Evolutionary conservation across 2,329 filamentous ascomycete genomes (phyloP), one percentile per base, ranked within the genome.

Genomic region (Penicillium psychrosexuale): DNA sequence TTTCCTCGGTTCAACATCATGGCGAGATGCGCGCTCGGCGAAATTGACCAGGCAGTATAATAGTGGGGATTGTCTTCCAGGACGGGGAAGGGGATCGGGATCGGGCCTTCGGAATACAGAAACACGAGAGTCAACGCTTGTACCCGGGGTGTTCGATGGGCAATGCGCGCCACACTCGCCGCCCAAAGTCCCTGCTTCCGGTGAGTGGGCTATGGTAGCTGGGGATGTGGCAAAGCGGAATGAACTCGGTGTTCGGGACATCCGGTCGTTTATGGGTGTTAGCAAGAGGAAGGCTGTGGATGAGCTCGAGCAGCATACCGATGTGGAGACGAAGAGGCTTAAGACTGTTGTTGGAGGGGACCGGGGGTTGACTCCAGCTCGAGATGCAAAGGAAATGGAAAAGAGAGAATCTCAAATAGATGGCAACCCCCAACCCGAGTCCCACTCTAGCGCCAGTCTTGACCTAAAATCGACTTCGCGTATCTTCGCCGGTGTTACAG

Each of bases 31-130:
- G 13, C 83, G 90, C 39, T 82, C 80, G 42, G 72, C 79, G 51
- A 94, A 93, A 74, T 78, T 96, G 37, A 79, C 81, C 44, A 78
- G 80, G 65, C 91, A 95, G 70, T 90, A 90, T 70, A 75, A 77
- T 22, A 85, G 46, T 83, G 78, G 77, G 55, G 78, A 86, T 48
- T 88, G 87, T 15, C 17, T 62, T n/a, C 51, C 39, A 5, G 17
- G 19, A 11, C 47, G 34, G 12, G 17, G 17, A 22, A 15, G 1
- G n/a, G 27, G 6, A n/a, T 1, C 3, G 5, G 15, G 31, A 40
- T 3, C 17, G 19, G 50, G 27, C 37, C 12, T 22, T 24, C 36
- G 39, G 24, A 42, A 42, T n/a, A 24, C 5, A 24, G 17, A 9
- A 2, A 36, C 9, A 6, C 17, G 4, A n/a, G 46, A 42, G 36